Evolutionary conservation across 495 filamentous ascomycete genomes (phyloP).

Genomic region (Delitschia confertaspora): DNA sequence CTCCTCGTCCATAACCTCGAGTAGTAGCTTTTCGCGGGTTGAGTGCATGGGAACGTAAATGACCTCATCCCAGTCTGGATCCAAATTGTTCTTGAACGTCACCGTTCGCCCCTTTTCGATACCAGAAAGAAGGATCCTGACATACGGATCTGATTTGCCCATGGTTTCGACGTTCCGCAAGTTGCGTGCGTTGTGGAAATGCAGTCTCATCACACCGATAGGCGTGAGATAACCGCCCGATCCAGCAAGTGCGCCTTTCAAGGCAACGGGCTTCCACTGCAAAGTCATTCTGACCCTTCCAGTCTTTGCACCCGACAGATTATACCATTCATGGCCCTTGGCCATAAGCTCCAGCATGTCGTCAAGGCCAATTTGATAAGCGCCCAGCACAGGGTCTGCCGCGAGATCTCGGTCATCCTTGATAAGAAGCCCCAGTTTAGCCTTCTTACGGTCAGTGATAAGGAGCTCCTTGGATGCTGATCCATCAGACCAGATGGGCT

Average conservation of each 20-base stretch:
- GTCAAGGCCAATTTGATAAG: conserved; percentile 87
- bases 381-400: conserved; percentile 77
- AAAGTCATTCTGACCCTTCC: conserved; percentile 81
- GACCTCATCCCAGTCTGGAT: conserved; percentile 93
- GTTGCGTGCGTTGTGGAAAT: conserved; percentile 73
- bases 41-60: conserved; percentile 90
- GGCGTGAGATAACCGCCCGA: conserved; percentile 86
- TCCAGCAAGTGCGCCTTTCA: conserved; percentile 62
- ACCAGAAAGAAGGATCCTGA: conserved; percentile 76
- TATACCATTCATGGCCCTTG: conserved; percentile 95
- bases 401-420: conserved; percentile 87
- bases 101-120: conserved; percentile 85
- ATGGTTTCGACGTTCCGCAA: conserved; percentile 89
- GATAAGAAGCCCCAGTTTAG: conserved; percentile 80
- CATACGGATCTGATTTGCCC: conserved; percentile 95
- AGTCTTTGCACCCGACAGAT: conserved; percentile 68
- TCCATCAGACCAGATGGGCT: conserved; percentile 87
- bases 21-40: conserved; percentile 65
- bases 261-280: conserved; percentile 88
- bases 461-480: conserved; percentile 86
- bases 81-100: conserved; percentile 90
- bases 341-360: conserved; percentile 86
- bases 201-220: conserved; percentile 86
- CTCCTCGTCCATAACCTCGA: conserved; percentile 97
- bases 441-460: conserved; percentile 82